phyloP scores from a whole-genome alignment of 257 asterid species.

The Forsythia viridissima region DNA sequence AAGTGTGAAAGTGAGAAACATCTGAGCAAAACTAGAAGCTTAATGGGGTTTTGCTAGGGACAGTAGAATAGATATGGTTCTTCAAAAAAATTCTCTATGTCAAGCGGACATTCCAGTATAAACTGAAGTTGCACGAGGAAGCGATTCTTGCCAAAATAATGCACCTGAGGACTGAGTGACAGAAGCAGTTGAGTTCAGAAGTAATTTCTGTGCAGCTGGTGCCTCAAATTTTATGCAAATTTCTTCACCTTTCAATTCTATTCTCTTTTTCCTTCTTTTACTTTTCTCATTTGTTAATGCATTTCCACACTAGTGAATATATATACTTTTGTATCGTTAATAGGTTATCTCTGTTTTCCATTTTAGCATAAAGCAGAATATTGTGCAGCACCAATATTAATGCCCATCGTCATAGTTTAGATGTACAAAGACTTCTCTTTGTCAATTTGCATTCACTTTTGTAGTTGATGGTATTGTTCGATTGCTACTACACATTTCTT shows the following conservation, averaged over 20 bases:
- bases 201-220: background rate
- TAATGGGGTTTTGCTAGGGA: background rate
- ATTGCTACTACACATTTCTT: too few relatives aligned
- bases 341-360: background rate
- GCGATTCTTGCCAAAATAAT: background rate
- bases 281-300: background rate
- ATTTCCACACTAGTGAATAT: background rate
- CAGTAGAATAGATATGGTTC: background rate
- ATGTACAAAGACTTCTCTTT: background rate
- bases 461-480: too few relatives aligned
- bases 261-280: too few relatives aligned
- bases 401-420: background rate
- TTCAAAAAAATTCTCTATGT: background rate
- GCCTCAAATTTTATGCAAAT: background rate
- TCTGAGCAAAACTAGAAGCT: background rate
- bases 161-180: background rate
- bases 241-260: background rate
- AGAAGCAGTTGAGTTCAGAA: background rate
- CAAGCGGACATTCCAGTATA: background rate
- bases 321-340: too few relatives aligned
- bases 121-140: background rate
- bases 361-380: background rate
- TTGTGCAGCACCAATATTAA: background rate
- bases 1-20: background rate
- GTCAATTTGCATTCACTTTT: too few relatives aligned